phyloP scores from a whole-genome alignment of 352 stramenopile species.

The Phytophthora ohioensis region DNA sequence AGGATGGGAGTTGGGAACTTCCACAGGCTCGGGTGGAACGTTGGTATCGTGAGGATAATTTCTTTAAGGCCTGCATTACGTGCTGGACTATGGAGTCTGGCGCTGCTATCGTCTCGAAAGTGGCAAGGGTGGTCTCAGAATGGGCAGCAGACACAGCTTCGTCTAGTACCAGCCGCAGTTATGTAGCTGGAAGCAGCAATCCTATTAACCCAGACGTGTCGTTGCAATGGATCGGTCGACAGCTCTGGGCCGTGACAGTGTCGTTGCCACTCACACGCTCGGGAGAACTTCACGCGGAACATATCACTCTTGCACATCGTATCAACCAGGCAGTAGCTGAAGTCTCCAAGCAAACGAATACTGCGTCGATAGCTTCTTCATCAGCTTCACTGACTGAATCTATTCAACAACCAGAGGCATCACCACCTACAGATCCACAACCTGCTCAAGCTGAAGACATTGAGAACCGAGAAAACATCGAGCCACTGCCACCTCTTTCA shows the following conservation, averaged over 20 bases:
- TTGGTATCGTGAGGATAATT: slow-evolving; percentile 79
- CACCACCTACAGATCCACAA: slow-evolving; percentile 1
- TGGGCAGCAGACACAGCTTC: slow-evolving; percentile 25
- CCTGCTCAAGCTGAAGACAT: not conserved
- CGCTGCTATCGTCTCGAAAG: slow-evolving; percentile 65
- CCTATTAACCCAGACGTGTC: slow-evolving; percentile 76
- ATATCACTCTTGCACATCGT: slow-evolving; percentile 62
- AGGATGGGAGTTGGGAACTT: slow-evolving; percentile 38
- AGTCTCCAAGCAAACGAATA: slow-evolving; percentile 34
- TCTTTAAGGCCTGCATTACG: slow-evolving; percentile 76
- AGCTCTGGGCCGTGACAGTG: slow-evolving; percentile 79
- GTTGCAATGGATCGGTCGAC: slow-evolving; percentile 78
- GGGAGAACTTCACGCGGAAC: slow-evolving; percentile 69
- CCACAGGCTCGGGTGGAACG: slow-evolving; percentile 65
- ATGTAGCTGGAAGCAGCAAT: not conserved
- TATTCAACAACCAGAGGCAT: not conserved
- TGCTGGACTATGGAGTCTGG: slow-evolving; percentile 81
- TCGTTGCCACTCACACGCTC: slow-evolving; percentile 64
- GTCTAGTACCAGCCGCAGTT: not conserved
- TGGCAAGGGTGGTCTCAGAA: slow-evolving; percentile 57
- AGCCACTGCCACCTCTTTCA: slow-evolving; percentile 6
- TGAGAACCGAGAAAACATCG: slow-evolving; percentile 2
- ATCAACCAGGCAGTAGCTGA: slow-evolving; percentile 75
- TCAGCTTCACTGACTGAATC: not conserved
- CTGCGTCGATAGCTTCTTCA: not conserved